Evolutionary conservation across 441 rosid genomes (phyloP).

Genomic region (Arabidopsis hybrid): DNA sequence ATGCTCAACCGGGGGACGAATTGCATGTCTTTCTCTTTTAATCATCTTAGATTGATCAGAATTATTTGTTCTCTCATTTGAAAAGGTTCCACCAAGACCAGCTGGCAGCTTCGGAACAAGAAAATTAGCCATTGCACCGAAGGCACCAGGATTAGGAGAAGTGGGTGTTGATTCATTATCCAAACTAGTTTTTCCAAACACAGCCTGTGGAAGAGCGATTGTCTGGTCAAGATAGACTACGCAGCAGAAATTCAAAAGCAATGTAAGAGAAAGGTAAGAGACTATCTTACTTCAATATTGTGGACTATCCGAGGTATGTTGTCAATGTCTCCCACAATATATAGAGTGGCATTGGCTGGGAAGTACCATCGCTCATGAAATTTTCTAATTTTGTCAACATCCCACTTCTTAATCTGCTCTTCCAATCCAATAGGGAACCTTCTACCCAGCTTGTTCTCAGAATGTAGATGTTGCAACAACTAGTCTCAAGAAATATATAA

Average conservation of each 20-base stretch:
- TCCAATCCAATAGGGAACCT: constrained; percentile 99
- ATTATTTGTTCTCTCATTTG: constrained; percentile 69
- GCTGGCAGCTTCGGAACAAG: constrained; percentile 96
- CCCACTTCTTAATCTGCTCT: constrained; percentile 99
- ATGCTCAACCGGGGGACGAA: constrained; percentile 97
- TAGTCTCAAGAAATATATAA: constrained; percentile 49
- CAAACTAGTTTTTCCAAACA: constrained; percentile 74
- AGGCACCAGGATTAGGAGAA: constrained; percentile 75
- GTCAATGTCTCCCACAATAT: constrained; percentile 92
- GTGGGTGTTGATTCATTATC: constrained; percentile 69
- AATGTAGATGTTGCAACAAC: constrained; percentile 97
- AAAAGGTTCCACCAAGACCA: constrained; percentile 81
- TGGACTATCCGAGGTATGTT: constrained; percentile 73
- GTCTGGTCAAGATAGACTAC: constrained; percentile 32
- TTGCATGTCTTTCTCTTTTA: constrained; percentile 81
- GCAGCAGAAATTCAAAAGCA: constrained; percentile 13
- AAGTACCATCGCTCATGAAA: constrained; percentile 99
- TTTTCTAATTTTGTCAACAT: constrained; percentile 97
- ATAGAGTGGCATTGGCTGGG: constrained; percentile 96
- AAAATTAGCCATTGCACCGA: constrained; percentile 99
- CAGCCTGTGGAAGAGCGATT: constrained; percentile 66
- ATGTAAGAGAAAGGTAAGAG: constrained; percentile 23
- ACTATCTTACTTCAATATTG: constrained; percentile 79
- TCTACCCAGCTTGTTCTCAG: constrained; percentile 98
- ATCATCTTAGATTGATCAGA: constrained; percentile 68